These are phyloP conservation scores for Dioszegia hungarica DNA, from an alignment of 768 basidiomycete species.

Conservation along the genomic window DNA sequence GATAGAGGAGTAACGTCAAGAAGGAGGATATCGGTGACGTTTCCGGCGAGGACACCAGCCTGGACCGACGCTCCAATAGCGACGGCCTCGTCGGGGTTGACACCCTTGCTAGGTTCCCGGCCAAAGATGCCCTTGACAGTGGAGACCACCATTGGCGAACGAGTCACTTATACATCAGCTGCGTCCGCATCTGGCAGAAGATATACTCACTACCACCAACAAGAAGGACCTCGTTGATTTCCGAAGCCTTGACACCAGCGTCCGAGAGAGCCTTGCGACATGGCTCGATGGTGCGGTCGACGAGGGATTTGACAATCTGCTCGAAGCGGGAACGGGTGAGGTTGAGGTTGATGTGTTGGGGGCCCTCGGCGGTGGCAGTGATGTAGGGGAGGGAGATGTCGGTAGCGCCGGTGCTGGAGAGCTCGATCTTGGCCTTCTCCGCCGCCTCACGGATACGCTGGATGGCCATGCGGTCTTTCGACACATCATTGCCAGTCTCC, in stretches of 20 bases:
- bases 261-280: slow-evolving; percentile 96
- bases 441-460: slow-evolving; percentile 98
- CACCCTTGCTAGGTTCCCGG: slow-evolving; percentile 95
- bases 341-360: slow-evolving; percentile 94
- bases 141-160: slow-evolving; percentile 92
- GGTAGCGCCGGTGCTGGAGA: slow-evolving; percentile 89
- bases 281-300: slow-evolving; percentile 86
- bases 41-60: slow-evolving; percentile 93
- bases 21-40: slow-evolving; percentile 84
- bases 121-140: slow-evolving; percentile 93
- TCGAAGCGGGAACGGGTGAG: slow-evolving; percentile 87
- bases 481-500: slow-evolving; percentile 74
- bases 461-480: slow-evolving; percentile 87
- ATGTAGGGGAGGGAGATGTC: slow-evolving; percentile 98
- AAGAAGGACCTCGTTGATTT: slow-evolving; percentile 93
- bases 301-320: slow-evolving; percentile 69
- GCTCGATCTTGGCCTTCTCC: slow-evolving; percentile 98
- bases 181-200: too few species aligned
- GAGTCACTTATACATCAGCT: too few species aligned
- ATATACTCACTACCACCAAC: slow-evolving; percentile 99
- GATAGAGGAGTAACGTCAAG: slow-evolving; percentile 63
- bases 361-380: slow-evolving; percentile 88
- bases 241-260: slow-evolving; percentile 85
- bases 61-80: slow-evolving; percentile 98
- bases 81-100: slow-evolving; percentile 99